Evolutionary conservation across 331 rosid species (phyloP), one percentile per base, ranked within the genome.

Genomic region (Erythrophleum ivorense): DNA sequence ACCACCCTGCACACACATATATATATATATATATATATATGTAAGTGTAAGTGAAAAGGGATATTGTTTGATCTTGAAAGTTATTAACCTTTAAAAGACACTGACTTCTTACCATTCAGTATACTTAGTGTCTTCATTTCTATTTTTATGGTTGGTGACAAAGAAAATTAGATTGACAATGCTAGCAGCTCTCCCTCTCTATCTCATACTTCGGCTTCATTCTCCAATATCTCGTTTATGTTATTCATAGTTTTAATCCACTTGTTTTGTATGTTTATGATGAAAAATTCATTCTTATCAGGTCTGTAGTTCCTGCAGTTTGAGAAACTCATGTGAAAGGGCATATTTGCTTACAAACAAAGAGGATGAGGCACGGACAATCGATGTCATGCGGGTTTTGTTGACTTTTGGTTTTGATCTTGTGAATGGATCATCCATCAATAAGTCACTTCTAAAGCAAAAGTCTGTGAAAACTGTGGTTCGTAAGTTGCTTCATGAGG

Each of bases 221-320:
- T 68, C 78, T 77, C 81, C 64, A 59, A 36, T 33, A 45, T 19
- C 8, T 41, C 54, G 63, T 41, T 29, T 59, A 24, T 80, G 45
- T 76, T 59, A 52, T 60, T 73, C 68, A 3, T 50, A 38, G 67
- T 74, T 52, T 45, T 62, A 40, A 40, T 2, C 18, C 46, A 43
- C 31, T 73, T 60, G 9, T 53, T 78, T 52, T 75, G 73, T 76
- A 16, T 64, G 65, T 73, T 64, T 36, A 73, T 82, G 84, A 85
- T 68, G 59, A 70, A 43, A 81, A 38, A 40, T 82, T 66, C 78
- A 38, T 86, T 88, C 80, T 76, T 85, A 66, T 78, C 92, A 95
- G 99, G 99, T 95, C 80, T 95, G 99, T 85, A 95, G 98, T 92
- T 93, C 99, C 89, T 95, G 98, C 94, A 91, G 90, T 88, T 91